Percentiles rank a stretch among this genome's conserved stretches.
Evolutionary conservation across 2,329 filamentous ascomycete genomes (phyloP).

Genomic region (Penicillium sclerotigenum): DNA sequence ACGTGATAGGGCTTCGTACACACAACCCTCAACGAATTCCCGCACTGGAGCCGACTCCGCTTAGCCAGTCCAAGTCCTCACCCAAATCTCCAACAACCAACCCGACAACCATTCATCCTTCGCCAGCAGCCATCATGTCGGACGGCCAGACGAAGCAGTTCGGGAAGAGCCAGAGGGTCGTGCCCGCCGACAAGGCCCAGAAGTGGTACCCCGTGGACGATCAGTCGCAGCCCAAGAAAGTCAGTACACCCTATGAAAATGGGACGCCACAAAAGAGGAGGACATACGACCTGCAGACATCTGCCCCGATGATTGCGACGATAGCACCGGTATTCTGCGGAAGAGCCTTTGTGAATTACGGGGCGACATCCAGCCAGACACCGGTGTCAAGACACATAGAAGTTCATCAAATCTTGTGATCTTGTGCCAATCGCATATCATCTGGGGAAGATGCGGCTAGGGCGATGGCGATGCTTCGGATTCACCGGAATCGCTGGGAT

Average conservation of each 20-base stretch:
- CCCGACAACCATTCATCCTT: slow-evolving; percentile 45
- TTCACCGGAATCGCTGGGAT: slow-evolving; percentile 7
- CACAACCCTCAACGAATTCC: slow-evolving; percentile 41
- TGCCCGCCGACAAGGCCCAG: slow-evolving; percentile 89
- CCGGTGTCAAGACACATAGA: slow-evolving; percentile 19
- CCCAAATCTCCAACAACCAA: slow-evolving; percentile 42
- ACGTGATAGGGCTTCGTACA: slow-evolving; percentile 41
- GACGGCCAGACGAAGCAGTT: slow-evolving; percentile 81
- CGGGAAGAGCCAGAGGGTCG: slow-evolving; percentile 90
- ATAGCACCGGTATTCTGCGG: slow-evolving; percentile 24
- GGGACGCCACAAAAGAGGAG: slow-evolving; percentile 17
- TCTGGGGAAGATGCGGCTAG: slow-evolving; percentile 7
- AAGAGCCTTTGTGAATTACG: slow-evolving; percentile 12
- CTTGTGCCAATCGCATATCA: slow-evolving; percentile 10
- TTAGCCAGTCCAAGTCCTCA: slow-evolving; percentile 38
- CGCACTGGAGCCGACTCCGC: slow-evolving; percentile 38
- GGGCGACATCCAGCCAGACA: slow-evolving; percentile 14
- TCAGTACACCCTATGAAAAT: slow-evolving; percentile 57
- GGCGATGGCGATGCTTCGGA: slow-evolving; percentile 3
- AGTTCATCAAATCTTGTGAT: slow-evolving; percentile 3
- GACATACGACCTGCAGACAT: slow-evolving; percentile 23
- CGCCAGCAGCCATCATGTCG: slow-evolving; percentile 54
- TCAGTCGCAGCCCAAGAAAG: slow-evolving; percentile 85
- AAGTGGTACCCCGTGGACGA: slow-evolving; percentile 99
- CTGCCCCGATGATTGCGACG: slow-evolving; percentile 32